These are phyloP conservation scores for Penicillium corylophilum DNA, from an alignment of 2,329 filamentous ascomycete species.

Conservation along the genomic window DNA sequence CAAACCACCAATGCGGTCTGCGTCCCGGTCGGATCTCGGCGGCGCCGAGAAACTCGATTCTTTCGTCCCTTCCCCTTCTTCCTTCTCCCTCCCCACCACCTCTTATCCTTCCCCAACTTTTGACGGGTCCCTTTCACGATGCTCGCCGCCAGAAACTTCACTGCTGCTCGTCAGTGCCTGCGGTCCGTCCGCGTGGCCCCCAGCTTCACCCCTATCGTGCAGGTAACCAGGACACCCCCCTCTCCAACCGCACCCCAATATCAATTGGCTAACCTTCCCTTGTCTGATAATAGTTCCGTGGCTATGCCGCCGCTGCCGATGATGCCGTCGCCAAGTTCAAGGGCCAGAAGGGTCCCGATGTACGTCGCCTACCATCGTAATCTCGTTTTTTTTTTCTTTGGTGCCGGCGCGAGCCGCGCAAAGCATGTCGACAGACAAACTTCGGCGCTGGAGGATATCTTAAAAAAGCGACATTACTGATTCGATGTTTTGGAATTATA, in stretches of 20 bases:
- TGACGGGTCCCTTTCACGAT: slow-evolving; percentile 56
- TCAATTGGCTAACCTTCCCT: slow-evolving; percentile 19
- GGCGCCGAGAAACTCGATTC: slow-evolving; percentile 27
- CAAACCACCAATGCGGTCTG: slow-evolving; percentile 28
- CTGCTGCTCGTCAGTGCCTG: slow-evolving; percentile 75
- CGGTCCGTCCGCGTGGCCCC: slow-evolving; percentile 58
- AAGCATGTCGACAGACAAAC: slow-evolving; percentile 2
- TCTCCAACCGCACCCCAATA: slow-evolving; percentile 11
- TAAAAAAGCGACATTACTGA: slow-evolving; percentile 8
- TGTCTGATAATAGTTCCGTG: slow-evolving; percentile 54
- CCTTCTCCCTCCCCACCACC: slow-evolving; percentile 22
- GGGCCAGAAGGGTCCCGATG: slow-evolving; percentile 82
- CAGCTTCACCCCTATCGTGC: slow-evolving; percentile 51
- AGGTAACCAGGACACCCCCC: slow-evolving; percentile 50
- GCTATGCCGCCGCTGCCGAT: slow-evolving; percentile 54
- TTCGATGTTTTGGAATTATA: slow-evolving; percentile 40
- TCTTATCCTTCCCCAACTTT: slow-evolving; percentile 11
- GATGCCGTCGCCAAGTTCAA: slow-evolving; percentile 89
- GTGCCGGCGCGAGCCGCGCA: slow-evolving; percentile 29
- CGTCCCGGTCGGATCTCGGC: slow-evolving; percentile 23
- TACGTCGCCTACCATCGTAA: slow-evolving; percentile 52
- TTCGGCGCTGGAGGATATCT: slow-evolving; percentile 2
- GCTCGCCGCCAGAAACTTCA: slow-evolving; percentile 78
- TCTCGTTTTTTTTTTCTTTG: slow-evolving; percentile 20
- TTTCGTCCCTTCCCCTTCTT: slow-evolving; percentile 18